A percentile compares a stretch with the other conserved stretches of the same genome.
These are phyloP conservation scores for Fraxinus paxiana DNA, from an alignment of 305 asterid genomes.

Conservation along the genomic window DNA sequence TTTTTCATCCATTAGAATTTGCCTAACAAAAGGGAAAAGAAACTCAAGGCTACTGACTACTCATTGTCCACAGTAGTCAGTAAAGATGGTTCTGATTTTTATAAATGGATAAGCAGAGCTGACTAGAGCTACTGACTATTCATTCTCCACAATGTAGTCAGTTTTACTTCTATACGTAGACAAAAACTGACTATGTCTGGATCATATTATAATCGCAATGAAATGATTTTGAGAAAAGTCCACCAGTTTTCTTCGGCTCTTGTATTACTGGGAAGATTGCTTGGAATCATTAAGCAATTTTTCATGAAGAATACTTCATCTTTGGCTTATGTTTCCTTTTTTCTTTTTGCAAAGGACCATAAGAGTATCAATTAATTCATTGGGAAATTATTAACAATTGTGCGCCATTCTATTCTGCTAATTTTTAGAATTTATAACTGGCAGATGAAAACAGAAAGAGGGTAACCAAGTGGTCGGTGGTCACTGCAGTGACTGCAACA, in stretches of 20 bases:
- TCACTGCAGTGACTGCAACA: neutral
- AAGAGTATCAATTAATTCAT: neutral
- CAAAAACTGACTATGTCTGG: neutral
- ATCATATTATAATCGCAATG: neutral
- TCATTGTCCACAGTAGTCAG: neutral
- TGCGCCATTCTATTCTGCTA: neutral
- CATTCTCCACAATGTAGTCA: neutral
- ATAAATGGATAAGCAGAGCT: neutral
- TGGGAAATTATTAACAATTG: neutral
- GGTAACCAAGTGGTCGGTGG: neutral
- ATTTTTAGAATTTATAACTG: neutral
- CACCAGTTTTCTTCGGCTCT: neutral
- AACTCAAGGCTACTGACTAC: neutral
- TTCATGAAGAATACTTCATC: neutral
- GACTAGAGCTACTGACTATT: neutral
- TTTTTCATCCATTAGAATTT: neutral
- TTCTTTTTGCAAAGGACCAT: neutral
- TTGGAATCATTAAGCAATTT: neutral
- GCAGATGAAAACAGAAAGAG: neutral
- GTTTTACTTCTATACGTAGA: neutral
- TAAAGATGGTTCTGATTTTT: neutral
- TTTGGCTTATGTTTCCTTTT: neutral
- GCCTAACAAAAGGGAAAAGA: neutral
- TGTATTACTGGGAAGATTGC: neutral
- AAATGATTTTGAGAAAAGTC: neutral